phyloP scores from a whole-genome alignment of 1,139 yeast species.

The Scheffersomyces parashehatae region DNA sequence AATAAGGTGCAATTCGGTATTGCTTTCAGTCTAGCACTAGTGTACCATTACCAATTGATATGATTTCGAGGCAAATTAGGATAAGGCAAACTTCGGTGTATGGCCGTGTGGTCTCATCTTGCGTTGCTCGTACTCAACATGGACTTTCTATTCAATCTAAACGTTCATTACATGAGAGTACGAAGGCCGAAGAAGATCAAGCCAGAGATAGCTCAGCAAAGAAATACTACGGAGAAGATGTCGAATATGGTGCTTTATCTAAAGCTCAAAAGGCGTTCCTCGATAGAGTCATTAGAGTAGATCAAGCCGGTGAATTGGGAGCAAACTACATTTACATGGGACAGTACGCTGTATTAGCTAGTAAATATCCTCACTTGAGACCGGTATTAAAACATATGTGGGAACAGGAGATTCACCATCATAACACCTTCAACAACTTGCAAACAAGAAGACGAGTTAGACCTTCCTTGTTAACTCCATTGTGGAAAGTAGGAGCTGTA shows the following conservation, averaged over 20 bases:
- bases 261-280: conserved; percentile 69
- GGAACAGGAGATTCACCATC: conserved; percentile 96
- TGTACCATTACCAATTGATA: too few relatives aligned
- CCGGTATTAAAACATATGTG: conserved; percentile 91
- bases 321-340: conserved; percentile 94
- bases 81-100: neutral
- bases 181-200: neutral
- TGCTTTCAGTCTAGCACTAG: too few relatives aligned
- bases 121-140: too few relatives aligned
- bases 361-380: conserved; percentile 67
- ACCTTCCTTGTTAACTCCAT: conserved; percentile 86
- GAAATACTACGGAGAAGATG: conserved; percentile 22
- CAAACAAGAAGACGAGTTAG: conserved; percentile 81
- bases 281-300: conserved; percentile 81
- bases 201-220: conserved; percentile 14
- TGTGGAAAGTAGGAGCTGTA: conserved; percentile 91
- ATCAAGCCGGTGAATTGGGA: conserved; percentile 98
- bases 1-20: too few relatives aligned
- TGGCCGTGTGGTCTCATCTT: too few relatives aligned
- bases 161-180: too few relatives aligned
- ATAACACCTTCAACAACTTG: conserved; percentile 73
- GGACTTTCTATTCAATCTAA: too few relatives aligned
- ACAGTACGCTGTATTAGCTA: conserved; percentile 75
- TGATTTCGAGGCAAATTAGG: too few relatives aligned
- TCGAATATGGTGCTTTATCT: conserved; percentile 45